Conservation (phyloP, 441 rosid species). For the Corymbia calophylla region DNA sequence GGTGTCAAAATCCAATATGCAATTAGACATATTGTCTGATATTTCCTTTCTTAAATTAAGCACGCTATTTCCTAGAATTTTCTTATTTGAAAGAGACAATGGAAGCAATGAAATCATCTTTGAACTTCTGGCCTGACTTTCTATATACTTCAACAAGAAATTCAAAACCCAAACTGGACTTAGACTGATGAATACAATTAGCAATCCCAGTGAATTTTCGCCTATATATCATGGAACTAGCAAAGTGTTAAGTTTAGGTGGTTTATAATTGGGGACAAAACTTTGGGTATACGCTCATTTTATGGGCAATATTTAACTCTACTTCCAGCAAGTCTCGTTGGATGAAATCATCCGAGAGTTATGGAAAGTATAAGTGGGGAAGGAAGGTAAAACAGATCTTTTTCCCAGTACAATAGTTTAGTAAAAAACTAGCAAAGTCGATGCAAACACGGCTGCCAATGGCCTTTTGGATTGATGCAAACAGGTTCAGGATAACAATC, state of each 20-base stretch:
- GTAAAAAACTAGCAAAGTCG: background rate
- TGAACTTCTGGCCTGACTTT: background rate
- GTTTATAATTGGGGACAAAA: background rate
- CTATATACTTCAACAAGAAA: background rate
- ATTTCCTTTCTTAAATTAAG: background rate
- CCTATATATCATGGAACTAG: background rate
- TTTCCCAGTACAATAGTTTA: background rate
- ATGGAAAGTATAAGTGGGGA: background rate
- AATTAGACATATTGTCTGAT: background rate
- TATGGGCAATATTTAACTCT: background rate
- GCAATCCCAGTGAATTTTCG: background rate
- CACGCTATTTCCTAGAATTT: background rate
- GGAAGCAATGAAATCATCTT: background rate
- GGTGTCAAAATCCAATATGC: background rate
- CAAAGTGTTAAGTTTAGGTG: background rate
- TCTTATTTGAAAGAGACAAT: background rate
- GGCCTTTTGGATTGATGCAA: background rate
- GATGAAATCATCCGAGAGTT: background rate
- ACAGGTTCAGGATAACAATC: background rate
- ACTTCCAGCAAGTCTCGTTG: background rate
- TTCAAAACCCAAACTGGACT: background rate
- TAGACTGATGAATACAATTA: background rate
- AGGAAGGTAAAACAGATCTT: rapidly evolving
- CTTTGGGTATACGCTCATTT: background rate
- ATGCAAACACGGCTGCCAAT: background rate